A percentile compares a stretch with the other conserved stretches of the same genome.
Evolutionary conservation across 2,329 filamentous ascomycete species (phyloP).

Genomic region (Chrysoporthe deuterocubensis): DNA sequence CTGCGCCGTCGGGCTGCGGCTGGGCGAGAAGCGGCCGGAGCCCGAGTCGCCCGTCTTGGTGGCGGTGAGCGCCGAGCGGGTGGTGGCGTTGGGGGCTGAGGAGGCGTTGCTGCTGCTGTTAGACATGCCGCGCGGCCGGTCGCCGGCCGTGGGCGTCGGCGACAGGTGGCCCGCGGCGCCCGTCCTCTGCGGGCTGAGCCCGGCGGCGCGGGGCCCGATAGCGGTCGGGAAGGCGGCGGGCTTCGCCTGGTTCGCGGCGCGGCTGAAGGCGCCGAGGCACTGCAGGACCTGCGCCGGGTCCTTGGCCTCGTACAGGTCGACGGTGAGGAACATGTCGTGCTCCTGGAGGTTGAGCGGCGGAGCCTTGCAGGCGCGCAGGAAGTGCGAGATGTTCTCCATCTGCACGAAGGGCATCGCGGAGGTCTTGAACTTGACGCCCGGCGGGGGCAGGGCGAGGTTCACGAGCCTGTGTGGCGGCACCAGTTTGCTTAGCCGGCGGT

Average conservation of each 20-base stretch:
- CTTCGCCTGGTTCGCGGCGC: slow-evolving; percentile 76
- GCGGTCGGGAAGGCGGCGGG: slow-evolving; percentile 73
- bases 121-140: slow-evolving; percentile 53
- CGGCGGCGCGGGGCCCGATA: slow-evolving; percentile 72
- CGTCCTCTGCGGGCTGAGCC: slow-evolving; percentile 69
- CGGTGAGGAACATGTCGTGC: slow-evolving; percentile 95
- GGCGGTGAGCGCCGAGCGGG: slow-evolving; percentile 46
- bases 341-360: slow-evolving; percentile 85
- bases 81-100: slow-evolving; percentile 51
- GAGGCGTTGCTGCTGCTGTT: slow-evolving; percentile 67
- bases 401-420: slow-evolving; percentile 97
- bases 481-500: slow-evolving; percentile 11
- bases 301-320: slow-evolving; percentile 94
- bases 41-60: slow-evolving; percentile 58
- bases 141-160: slow-evolving; percentile 52
- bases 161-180: slow-evolving; percentile 44
- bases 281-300: slow-evolving; percentile 96
- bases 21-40: slow-evolving; percentile 64
- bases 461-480: slow-evolving; percentile 62
- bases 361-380: slow-evolving; percentile 84
- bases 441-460: slow-evolving; percentile 77
- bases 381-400: slow-evolving; percentile 99
- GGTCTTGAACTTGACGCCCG: slow-evolving; percentile 85
- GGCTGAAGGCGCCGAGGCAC: slow-evolving; percentile 88
- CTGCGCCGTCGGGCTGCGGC: slow-evolving; percentile 59